phyloP scores from a whole-genome alignment of 1,284 basidiomycete genomes.

The Gymnopus androsaceus region DNA sequence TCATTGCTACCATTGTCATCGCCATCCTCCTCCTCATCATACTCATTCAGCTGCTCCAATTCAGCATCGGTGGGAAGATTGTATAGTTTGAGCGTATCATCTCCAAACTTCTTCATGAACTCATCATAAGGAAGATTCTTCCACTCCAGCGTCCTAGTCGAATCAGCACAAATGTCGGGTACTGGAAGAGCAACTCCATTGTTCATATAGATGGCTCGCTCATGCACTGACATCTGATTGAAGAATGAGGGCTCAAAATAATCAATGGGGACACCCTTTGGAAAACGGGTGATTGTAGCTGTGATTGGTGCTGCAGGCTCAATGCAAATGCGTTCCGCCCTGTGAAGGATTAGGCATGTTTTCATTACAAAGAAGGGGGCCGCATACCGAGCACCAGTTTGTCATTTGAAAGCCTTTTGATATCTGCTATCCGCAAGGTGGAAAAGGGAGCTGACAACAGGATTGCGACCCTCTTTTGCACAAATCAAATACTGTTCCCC shows the following conservation, averaged over 20 bases:
- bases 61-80: neutral
- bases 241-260: neutral
- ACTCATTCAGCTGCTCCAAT: neutral
- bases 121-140: neutral
- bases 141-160: neutral
- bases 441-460: neutral
- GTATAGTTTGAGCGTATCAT: neutral
- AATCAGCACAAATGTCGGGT: neutral
- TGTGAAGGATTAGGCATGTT: too few species aligned
- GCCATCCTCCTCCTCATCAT: neutral
- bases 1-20: too few species aligned
- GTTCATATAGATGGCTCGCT: too few species aligned
- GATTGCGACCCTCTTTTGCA: neutral
- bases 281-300: neutral
- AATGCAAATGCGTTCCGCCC: neutral
- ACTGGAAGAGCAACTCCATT: neutral
- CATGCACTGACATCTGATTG: neutral
- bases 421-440: neutral
- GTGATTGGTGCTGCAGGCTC: neutral
- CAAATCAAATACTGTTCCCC: neutral
- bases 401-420: neutral
- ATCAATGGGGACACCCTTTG: neutral
- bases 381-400: neutral
- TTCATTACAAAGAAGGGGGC: neutral
- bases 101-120: slow-evolving; percentile 1